Conservation (phyloP, 1,284 basidiomycete species). For the Polyporus tsugae region DNA sequence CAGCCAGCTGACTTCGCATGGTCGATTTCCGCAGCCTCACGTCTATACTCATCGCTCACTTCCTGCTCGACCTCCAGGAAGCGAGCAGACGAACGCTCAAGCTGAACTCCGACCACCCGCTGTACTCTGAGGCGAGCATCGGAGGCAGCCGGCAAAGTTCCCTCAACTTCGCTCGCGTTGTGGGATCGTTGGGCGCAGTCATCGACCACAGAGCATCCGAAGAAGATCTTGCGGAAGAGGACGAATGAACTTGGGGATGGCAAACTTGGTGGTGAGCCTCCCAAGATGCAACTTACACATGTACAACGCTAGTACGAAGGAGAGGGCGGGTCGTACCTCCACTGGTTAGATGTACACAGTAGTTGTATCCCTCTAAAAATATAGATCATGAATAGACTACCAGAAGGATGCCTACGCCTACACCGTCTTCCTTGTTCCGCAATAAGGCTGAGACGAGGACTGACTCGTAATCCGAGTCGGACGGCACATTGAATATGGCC, state of each 20-base stretch:
- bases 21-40: not conserved
- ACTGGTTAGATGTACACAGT: too few species aligned
- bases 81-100: not conserved
- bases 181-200: not conserved
- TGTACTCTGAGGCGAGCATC: not conserved
- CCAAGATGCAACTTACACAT: too few species aligned
- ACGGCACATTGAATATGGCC: too few species aligned
- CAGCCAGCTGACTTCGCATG: not conserved
- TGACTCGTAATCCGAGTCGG: too few species aligned
- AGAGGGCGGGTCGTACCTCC: too few species aligned
- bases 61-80: not conserved
- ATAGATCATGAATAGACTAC: too few species aligned
- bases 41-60: not conserved
- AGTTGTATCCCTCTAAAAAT: too few species aligned
- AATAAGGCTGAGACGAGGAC: too few species aligned
- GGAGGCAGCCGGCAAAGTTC: not conserved
- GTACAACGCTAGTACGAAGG: too few species aligned
- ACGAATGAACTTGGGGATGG: not conserved
- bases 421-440: too few species aligned
- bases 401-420: too few species aligned
- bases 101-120: not conserved
- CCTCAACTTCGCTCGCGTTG: not conserved
- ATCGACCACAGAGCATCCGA: not conserved
- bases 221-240: not conserved
- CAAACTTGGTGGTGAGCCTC: too few species aligned